Evolutionary conservation across 345 rosid genomes (phyloP), one percentile per base, ranked within the genome.

Genomic region (Gossypium arboreum): DNA sequence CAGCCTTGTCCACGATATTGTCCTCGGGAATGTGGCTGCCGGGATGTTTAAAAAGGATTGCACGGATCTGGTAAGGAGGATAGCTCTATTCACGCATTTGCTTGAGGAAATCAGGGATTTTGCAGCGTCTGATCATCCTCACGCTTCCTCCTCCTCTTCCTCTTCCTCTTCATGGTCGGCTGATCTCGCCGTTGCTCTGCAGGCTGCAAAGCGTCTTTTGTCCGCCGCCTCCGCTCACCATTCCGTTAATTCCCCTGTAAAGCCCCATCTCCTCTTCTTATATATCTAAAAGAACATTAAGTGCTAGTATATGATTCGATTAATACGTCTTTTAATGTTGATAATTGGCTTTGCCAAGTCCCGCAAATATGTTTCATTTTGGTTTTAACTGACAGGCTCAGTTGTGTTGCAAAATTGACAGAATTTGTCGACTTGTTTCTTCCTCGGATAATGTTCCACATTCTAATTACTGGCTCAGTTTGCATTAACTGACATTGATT

Each of bases 61-160:
- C 68, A 79, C 86, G 64, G 93, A 93, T 93, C 97, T 93, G 76
- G 87, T 86, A 45, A 83, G 99, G 75, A 82, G 96, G 85, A 83
- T 93, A 8, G 73, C 88, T 34, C 82, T 89, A 44, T 78, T 96
- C 79, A 85, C 87, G 75, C 88, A 88, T 86, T 83, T 96, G 75
- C 68, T 96, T n/a, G 98, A 93, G 80, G 98, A 96, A 84, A 84
- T 91, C 3, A 80, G 79, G 22, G 95, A 91, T 72, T 82, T 25
- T 73, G 77, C 68, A 9, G 63, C 72, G 18, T 44, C 73, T 71
- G 79, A 71, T 73, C 68, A 2, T 27, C 16, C 68, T 39, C 43
- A 72, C 57, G 69, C 85, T 57, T 57, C 61, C 13, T 48, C 52
- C 18, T 72, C 84, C 5, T 70, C 79, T 3, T 75, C 83, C 9